Conservation (phyloP, 306 rosid genomes). For the Purshia tridentata region DNA sequence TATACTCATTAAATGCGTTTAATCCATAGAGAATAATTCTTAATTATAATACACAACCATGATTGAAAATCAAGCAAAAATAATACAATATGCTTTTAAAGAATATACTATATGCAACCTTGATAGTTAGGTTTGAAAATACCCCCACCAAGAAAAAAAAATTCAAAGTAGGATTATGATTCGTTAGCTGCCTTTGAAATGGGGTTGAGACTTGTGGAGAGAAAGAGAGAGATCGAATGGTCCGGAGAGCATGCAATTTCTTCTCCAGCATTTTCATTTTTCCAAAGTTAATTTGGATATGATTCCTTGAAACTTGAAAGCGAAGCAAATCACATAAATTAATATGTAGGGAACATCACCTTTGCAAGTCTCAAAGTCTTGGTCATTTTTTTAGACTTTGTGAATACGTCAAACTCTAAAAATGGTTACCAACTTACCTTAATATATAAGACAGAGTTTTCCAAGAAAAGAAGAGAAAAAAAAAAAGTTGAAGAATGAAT, state of each 20-base stretch:
- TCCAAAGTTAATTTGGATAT: slow-evolving; percentile 1
- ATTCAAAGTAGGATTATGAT: background rate
- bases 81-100: no score
- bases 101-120: background rate
- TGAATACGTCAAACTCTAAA: background rate
- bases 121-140: slow-evolving; percentile 8
- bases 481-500: background rate
- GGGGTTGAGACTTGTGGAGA: background rate
- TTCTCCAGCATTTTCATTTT: background rate
- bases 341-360: background rate
- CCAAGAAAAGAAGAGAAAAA: slow-evolving; percentile 3
- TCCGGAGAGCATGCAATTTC: slow-evolving; percentile 3
- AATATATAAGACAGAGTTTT: background rate
- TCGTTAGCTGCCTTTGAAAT: slow-evolving; percentile 11
- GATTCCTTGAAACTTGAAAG: slow-evolving; percentile 24
- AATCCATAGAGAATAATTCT: no score
- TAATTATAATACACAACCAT: no score
- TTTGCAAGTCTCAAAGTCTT: background rate
- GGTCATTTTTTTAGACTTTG: slow-evolving; percentile 11
- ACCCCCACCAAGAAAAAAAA: background rate
- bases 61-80: no score
- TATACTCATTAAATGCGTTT: no score
- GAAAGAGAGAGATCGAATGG: background rate
- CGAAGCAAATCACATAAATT: background rate
- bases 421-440: background rate